These are phyloP conservation scores for Sporodiniella umbellata DNA, from an alignment of 371 early-diverging fungal species.

Conservation along the genomic window DNA sequence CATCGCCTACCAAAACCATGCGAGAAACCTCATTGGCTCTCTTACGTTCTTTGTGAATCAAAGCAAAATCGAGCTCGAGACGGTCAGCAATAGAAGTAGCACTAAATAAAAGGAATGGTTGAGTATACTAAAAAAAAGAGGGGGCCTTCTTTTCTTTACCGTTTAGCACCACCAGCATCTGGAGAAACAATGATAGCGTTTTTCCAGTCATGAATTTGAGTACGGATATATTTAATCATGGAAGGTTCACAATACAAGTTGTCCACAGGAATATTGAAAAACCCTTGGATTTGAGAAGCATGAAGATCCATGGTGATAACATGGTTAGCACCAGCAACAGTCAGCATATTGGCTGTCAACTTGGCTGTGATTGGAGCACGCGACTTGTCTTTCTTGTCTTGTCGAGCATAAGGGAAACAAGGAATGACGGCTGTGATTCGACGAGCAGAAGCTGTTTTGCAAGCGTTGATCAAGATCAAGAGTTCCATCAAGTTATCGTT, in stretches of 20 bases:
- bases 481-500: slow-evolving; percentile 96
- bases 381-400: slow-evolving; percentile 94
- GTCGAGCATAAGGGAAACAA: slow-evolving; percentile 96
- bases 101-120: slow-evolving; percentile 31
- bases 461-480: slow-evolving; percentile 94
- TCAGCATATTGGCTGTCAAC: slow-evolving; percentile 93
- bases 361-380: slow-evolving; percentile 93
- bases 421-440: slow-evolving; percentile 96
- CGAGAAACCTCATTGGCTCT: slow-evolving; percentile 93
- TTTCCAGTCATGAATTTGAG: slow-evolving; percentile 77
- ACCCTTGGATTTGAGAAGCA: slow-evolving; percentile 97
- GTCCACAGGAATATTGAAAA: slow-evolving; percentile 97
- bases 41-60: slow-evolving; percentile 98
- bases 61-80: slow-evolving; percentile 94
- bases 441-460: slow-evolving; percentile 93
- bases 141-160: slow-evolving; percentile 56
- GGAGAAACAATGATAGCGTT: slow-evolving; percentile 93
- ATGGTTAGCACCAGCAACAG: slow-evolving; percentile 94
- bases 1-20: slow-evolving; percentile 97
- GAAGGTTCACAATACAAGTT: slow-evolving; percentile 94
- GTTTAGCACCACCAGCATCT: slow-evolving; percentile 98
- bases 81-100: slow-evolving; percentile 96
- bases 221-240: slow-evolving; percentile 87
- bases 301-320: slow-evolving; percentile 99
- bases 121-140: slow-evolving; percentile 4